A percentile compares a stretch with the other conserved stretches of the same genome.
Conservation (phyloP, 2,329 filamentous ascomycete species). For the Xylariales sp. region DNA sequence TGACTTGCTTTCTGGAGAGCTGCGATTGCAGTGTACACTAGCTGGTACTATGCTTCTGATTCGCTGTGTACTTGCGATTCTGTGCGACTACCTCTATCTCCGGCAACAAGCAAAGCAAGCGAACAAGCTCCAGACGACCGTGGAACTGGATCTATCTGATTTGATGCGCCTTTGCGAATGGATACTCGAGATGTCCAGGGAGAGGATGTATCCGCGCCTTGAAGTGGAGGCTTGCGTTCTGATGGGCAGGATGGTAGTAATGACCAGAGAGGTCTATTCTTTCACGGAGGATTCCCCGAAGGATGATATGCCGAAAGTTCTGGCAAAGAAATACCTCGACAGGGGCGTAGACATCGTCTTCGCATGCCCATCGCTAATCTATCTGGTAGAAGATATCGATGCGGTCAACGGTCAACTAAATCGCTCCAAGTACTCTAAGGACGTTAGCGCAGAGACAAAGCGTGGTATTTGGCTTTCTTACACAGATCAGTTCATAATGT, state of each 20-base stretch:
- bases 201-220: constrained; percentile 30
- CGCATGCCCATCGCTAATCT: not conserved
- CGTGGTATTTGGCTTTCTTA: not conserved
- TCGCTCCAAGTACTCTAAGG: not conserved
- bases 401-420: not conserved
- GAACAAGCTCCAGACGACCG: constrained; percentile 27
- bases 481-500: not conserved
- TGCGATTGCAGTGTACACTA: too few relatives aligned
- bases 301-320: not conserved
- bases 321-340: constrained; percentile 10
- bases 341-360: not conserved
- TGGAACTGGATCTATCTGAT: not conserved
- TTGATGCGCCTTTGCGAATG: constrained; percentile 29
- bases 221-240: constrained; percentile 45
- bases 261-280: constrained; percentile 29
- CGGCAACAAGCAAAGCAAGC: constrained; percentile 14
- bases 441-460: not conserved
- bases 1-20: not conserved
- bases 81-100: not conserved
- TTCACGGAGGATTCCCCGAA: not conserved
- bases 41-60: not conserved
- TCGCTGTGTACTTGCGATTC: not conserved
- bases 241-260: constrained; percentile 38
- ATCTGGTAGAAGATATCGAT: constrained; percentile 4
- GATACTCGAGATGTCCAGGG: constrained; percentile 33